Percentiles rank a stretch among this genome's conserved stretches.
Evolutionary conservation across 257 asterid genomes (phyloP).

Genomic region (Penstemon davidsonii): DNA sequence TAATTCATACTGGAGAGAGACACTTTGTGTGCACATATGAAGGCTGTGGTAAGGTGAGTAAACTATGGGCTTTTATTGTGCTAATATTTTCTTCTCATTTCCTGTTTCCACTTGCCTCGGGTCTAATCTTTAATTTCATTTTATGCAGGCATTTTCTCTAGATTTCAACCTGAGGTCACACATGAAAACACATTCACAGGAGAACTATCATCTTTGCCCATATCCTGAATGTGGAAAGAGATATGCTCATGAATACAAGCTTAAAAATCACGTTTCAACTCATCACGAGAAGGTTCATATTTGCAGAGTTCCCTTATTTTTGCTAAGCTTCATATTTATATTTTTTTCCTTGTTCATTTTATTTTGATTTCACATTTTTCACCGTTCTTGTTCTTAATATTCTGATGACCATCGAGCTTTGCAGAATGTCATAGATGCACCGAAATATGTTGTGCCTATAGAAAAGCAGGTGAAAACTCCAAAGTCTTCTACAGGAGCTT

Average conservation of each 20-base stretch:
- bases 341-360: no score
- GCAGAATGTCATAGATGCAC: constrained; percentile 53
- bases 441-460: constrained; percentile 56
- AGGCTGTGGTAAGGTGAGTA: constrained; percentile 99
- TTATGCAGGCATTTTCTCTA: constrained; percentile 86
- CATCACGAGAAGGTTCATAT: constrained; percentile 80
- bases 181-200: constrained; percentile 99
- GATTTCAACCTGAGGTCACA: constrained; percentile 97
- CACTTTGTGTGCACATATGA: constrained; percentile 95
- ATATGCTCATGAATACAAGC: constrained; percentile 96
- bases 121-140: constrained; percentile 3
- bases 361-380: no score
- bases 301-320: not conserved
- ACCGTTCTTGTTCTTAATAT: no score
- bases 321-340: no score
- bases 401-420: not conserved
- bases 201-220: constrained; percentile 94
- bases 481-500: constrained; percentile 51
- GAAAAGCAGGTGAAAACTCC: constrained; percentile 74
- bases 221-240: constrained; percentile 96
- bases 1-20: constrained; percentile 96
- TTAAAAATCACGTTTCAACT: constrained; percentile 78
- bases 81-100: no score
- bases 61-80: not conserved
- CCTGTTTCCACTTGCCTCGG: not conserved